phyloP scores from a whole-genome alignment of 2,329 filamentous ascomycete species.

The Sphaerostilbella broomeana region DNA sequence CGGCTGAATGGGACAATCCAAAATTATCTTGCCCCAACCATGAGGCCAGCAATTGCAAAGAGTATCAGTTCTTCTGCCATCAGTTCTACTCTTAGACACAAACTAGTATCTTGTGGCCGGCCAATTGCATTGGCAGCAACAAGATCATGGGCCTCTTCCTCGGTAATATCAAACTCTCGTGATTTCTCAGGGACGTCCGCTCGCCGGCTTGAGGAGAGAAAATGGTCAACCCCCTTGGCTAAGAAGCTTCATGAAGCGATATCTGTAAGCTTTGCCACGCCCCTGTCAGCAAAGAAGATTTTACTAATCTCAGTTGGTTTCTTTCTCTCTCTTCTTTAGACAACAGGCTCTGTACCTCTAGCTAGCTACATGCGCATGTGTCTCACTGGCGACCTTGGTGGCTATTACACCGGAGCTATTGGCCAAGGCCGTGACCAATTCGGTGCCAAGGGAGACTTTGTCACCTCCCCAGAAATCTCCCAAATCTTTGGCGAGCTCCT shows the following conservation, averaged over 20 bases:
- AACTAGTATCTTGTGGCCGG: too few relatives aligned
- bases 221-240: slow-evolving; percentile 90
- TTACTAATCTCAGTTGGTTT: neutral
- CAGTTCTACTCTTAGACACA: too few relatives aligned
- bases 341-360: slow-evolving; percentile 84
- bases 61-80: too few relatives aligned
- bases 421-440: slow-evolving; percentile 74
- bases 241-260: slow-evolving; percentile 84
- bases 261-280: slow-evolving; percentile 52
- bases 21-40: too few relatives aligned
- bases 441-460: slow-evolving; percentile 87
- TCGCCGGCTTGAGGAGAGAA: slow-evolving; percentile 37
- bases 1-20: too few relatives aligned
- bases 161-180: slow-evolving; percentile 9
- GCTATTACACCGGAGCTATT: slow-evolving; percentile 82
- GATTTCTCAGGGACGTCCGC: slow-evolving; percentile 22
- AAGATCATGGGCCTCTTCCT: neutral
- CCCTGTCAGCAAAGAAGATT: neutral
- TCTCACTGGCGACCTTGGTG: slow-evolving; percentile 80
- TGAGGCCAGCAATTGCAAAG: too few relatives aligned
- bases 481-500: slow-evolving; percentile 94
- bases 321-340: slow-evolving; percentile 23
- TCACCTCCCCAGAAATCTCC: slow-evolving; percentile 95
- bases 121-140: neutral
- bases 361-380: slow-evolving; percentile 99